Percentiles rank a stretch among this genome's conserved stretches.
phyloP scores from a whole-genome alignment of 179 eudicot species.

The Beta lomatogona region DNA sequence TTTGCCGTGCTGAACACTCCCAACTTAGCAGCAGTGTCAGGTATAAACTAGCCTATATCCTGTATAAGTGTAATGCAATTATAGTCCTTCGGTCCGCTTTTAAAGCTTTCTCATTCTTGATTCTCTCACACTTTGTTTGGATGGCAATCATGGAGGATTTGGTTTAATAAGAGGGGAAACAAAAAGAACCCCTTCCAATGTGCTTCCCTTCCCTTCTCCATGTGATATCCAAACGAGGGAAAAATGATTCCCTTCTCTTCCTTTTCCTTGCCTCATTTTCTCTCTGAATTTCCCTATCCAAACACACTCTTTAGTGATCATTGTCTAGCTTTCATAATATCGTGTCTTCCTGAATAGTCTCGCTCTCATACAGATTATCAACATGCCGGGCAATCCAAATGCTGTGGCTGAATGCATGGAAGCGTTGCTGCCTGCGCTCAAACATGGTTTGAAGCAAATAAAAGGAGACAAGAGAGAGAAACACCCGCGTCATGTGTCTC shows the following conservation, averaged over 20 bases:
- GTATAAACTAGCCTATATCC: background rate
- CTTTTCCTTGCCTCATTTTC: no score
- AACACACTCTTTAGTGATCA: background rate
- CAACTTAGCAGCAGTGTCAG: no score
- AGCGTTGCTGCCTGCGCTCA: slow-evolving; percentile 83
- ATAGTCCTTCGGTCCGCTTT: background rate
- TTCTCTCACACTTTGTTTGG: background rate
- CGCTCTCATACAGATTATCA: slow-evolving; percentile 61
- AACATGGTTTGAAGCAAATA: slow-evolving; percentile 89
- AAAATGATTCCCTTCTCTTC: no score
- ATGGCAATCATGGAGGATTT: no score
- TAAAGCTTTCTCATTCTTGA: background rate
- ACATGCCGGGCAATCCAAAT: slow-evolving; percentile 99
- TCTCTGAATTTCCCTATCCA: no score
- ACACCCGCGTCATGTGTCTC: slow-evolving; percentile 88
- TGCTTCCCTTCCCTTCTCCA: no score
- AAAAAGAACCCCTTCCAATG: no score
- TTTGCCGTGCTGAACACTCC: background rate
- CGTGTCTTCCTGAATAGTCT: background rate
- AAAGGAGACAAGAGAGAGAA: slow-evolving; percentile 95
- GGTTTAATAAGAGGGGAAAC: no score
- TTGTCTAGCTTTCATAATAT: background rate
- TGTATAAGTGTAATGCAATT: background rate
- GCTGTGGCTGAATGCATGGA: slow-evolving; percentile 98
- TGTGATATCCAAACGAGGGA: no score